Percentiles rank a stretch among this genome's conserved stretches.
Evolutionary conservation across 2,329 filamentous ascomycete genomes (phyloP).

Genomic region (Rhynchosporium agropyri): DNA sequence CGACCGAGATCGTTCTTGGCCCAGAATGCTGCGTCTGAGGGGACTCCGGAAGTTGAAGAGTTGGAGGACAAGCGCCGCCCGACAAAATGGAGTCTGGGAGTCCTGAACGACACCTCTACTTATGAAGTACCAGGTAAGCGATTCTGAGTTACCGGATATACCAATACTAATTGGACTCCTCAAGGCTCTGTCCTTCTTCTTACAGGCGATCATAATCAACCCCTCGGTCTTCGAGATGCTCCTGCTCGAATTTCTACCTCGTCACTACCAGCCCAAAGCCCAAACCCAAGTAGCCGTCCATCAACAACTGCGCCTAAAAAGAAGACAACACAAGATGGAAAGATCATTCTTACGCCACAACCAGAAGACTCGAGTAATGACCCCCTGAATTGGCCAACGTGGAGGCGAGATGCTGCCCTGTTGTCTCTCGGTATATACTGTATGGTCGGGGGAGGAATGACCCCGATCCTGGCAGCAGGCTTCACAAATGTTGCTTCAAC

Average conservation of each 20-base stretch:
- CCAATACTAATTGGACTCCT: conserved; percentile 1
- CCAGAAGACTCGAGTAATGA: conserved; percentile 90
- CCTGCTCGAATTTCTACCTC: conserved; percentile 61
- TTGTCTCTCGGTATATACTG: conserved; percentile 88
- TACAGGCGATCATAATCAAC: conserved; percentile 58
- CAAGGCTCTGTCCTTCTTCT: conserved; percentile 61
- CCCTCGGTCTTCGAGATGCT: conserved; percentile 59
- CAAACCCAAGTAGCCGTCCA: conserved; percentile 24
- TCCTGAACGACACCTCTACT: conserved; percentile 77
- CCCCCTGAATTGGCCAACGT: conserved; percentile 86
- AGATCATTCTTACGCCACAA: conserved; percentile 87
- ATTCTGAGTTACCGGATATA: not conserved
- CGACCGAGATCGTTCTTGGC: conserved; percentile 33
- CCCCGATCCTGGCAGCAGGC: conserved; percentile 84
- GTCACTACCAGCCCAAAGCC: conserved; percentile 43
- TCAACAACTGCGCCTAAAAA: conserved; percentile 46
- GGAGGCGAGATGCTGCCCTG: conserved; percentile 78
- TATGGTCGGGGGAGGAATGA: conserved; percentile 91
- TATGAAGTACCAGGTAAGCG: conserved; percentile 81
- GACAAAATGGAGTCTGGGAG: conserved; percentile 61
- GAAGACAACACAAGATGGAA: conserved; percentile 80
- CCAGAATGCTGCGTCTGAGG: conserved; percentile 29
- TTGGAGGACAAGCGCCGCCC: conserved; percentile 31
- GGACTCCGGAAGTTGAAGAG: conserved; percentile 19
- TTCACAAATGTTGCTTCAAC: conserved; percentile 77